These are phyloP conservation scores for Vitis cinerea DNA, from an alignment of 164 flowering plant genomes.

Conservation along the genomic window DNA sequence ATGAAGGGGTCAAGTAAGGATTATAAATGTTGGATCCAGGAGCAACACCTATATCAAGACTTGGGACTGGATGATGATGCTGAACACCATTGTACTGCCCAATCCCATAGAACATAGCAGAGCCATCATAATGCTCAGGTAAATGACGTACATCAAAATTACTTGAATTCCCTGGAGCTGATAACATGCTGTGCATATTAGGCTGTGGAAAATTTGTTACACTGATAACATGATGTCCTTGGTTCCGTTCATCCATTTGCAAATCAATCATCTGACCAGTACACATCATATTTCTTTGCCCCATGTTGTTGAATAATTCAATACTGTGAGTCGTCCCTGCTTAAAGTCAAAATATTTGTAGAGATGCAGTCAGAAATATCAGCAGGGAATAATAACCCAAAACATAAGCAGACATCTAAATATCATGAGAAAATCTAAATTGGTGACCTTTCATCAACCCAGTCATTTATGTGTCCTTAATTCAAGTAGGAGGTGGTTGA, in stretches of 20 bases:
- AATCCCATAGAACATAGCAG: slow-evolving; percentile 43
- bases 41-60: slow-evolving; percentile 35
- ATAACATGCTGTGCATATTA: slow-evolving; percentile 34
- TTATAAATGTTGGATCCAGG: slow-evolving; percentile 37
- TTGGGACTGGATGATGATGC: slow-evolving; percentile 42
- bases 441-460: not conserved
- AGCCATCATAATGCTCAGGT: slow-evolving; percentile 43
- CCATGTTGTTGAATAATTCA: slow-evolving; percentile 37
- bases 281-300: slow-evolving; percentile 54
- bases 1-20: slow-evolving; percentile 47
- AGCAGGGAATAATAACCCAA: not conserved
- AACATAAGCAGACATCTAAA: not conserved
- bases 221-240: slow-evolving; percentile 36
- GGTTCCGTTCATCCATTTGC: slow-evolving; percentile 50
- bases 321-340: slow-evolving; percentile 15
- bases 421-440: not conserved
- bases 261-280: slow-evolving; percentile 46
- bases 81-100: slow-evolving; percentile 45
- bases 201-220: slow-evolving; percentile 40
- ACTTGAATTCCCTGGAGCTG: slow-evolving; percentile 43
- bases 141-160: slow-evolving; percentile 37
- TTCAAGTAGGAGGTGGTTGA: too few relatives aligned
- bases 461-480: too few relatives aligned
- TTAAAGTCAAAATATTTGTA: not conserved
- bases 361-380: not conserved